Percentiles rank a stretch among this genome's conserved stretches.
Conservation (phyloP, 1,139 yeast species). For the Pichia sorboxylosa region DNA sequence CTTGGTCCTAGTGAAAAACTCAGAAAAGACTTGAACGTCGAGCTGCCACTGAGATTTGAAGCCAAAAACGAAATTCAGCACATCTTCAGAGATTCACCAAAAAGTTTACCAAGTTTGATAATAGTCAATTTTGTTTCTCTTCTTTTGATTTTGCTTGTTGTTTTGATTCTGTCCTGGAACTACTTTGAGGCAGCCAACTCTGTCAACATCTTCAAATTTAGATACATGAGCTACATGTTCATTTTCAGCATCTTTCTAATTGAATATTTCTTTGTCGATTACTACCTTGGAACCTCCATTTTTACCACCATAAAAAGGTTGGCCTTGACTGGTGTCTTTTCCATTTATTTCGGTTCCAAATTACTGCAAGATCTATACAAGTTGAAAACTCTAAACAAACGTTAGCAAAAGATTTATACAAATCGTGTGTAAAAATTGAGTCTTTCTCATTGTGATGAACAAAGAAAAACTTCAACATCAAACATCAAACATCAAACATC, state of each 20-base stretch:
- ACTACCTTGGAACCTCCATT: slow-evolving; percentile 61
- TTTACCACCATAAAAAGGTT: slow-evolving; percentile 53
- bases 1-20: slow-evolving; percentile 15
- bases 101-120: slow-evolving; percentile 41
- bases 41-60: slow-evolving; percentile 33
- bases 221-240: slow-evolving; percentile 34
- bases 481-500: too few species aligned
- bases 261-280: slow-evolving; percentile 54
- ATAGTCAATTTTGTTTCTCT: slow-evolving; percentile 46
- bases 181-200: slow-evolving; percentile 35
- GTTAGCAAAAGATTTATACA: slow-evolving; percentile 13
- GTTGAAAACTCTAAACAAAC: slow-evolving; percentile 15
- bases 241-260: slow-evolving; percentile 42
- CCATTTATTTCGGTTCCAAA: slow-evolving; percentile 58
- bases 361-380: slow-evolving; percentile 33
- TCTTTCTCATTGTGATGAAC: too few species aligned
- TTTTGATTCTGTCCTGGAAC: slow-evolving; percentile 39
- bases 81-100: slow-evolving; percentile 46
- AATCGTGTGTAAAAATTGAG: too few species aligned
- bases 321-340: slow-evolving; percentile 41
- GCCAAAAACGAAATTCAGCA: slow-evolving; percentile 60
- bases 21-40: slow-evolving; percentile 15
- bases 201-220: slow-evolving; percentile 21
- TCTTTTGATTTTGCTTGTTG: slow-evolving; percentile 30
- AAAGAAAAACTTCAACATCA: too few species aligned